phyloP scores from a whole-genome alignment of 768 basidiomycete genomes.

The Lentinus tigrinus region DNA sequence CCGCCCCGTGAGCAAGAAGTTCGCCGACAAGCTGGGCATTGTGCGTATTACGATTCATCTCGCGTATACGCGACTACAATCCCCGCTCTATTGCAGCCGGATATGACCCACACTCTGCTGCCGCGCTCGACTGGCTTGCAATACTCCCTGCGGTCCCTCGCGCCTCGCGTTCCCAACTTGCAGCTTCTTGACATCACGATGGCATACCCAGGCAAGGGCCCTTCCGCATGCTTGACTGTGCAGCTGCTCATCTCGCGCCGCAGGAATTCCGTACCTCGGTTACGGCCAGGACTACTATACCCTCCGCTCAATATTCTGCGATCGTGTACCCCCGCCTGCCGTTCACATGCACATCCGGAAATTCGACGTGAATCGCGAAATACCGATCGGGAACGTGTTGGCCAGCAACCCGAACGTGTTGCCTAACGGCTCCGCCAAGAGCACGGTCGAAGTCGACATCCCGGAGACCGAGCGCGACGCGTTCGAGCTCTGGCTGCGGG shows the following conservation, averaged over 20 bases:
- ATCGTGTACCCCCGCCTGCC: slow-evolving; percentile 76
- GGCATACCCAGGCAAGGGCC: slow-evolving; percentile 75
- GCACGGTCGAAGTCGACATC: slow-evolving; percentile 26
- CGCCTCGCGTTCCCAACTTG: slow-evolving; percentile 73
- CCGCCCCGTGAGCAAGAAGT: slow-evolving; percentile 80
- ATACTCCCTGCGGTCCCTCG: slow-evolving; percentile 78
- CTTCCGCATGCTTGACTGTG: background rate
- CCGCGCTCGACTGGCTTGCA: slow-evolving; percentile 92
- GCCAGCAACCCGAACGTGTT: slow-evolving; percentile 32
- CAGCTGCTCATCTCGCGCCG: background rate
- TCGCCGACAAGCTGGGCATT: slow-evolving; percentile 84
- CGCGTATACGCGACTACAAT: background rate
- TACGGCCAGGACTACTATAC: slow-evolving; percentile 92
- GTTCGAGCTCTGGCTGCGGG: slow-evolving; percentile 85
- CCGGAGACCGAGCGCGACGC: slow-evolving; percentile 32
- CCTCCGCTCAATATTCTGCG: slow-evolving; percentile 82
- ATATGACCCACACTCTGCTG: slow-evolving; percentile 78
- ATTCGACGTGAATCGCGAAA: slow-evolving; percentile 62
- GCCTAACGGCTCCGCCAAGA: slow-evolving; percentile 21
- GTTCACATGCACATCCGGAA: slow-evolving; percentile 87
- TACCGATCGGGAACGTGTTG: slow-evolving; percentile 69
- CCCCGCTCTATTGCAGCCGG: slow-evolving; percentile 47
- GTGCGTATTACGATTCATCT: slow-evolving; percentile 47
- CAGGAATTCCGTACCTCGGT: slow-evolving; percentile 73
- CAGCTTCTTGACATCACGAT: slow-evolving; percentile 89